phyloP scores from a whole-genome alignment of 495 filamentous ascomycete genomes.

The Schizothecium vesticola region DNA sequence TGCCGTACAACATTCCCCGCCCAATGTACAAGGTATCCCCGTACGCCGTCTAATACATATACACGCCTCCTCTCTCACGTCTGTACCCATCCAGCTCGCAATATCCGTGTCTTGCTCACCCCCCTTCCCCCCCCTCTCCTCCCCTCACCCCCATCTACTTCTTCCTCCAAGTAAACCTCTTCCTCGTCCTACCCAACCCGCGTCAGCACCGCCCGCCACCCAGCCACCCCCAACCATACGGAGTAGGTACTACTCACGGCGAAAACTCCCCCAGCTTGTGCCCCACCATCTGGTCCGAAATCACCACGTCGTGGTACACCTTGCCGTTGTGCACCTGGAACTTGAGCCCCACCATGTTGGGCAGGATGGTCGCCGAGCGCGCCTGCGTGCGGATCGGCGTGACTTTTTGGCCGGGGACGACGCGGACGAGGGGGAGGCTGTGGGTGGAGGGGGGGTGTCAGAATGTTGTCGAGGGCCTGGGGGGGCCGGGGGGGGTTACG shows the following conservation, averaged over 20 bases:
- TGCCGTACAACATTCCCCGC: neutral
- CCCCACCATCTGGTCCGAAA: conserved; percentile 98
- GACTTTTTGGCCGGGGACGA: conserved; percentile 55
- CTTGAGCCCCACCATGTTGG: conserved; percentile 88
- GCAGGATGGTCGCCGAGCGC: conserved; percentile 86
- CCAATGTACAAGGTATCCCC: neutral
- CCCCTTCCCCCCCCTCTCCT: neutral
- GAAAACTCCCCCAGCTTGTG: conserved; percentile 96
- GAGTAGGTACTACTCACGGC: conserved; percentile 58
- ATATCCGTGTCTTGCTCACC: neutral
- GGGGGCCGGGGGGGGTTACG: conserved; percentile 43
- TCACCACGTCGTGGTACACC: conserved; percentile 76
- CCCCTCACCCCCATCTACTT: conserved; percentile 9
- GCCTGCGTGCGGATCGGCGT: conserved; percentile 84
- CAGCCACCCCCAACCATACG: neutral
- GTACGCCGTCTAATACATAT: neutral
- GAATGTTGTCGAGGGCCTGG: conserved; percentile 41
- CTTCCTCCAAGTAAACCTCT: conserved; percentile 59
- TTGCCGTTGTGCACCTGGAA: conserved; percentile 97
- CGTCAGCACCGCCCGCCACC: neutral
- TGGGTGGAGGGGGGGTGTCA: conserved; percentile 19
- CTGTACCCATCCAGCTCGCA: neutral
- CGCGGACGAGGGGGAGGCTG: conserved; percentile 59
- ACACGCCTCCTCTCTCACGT: neutral
- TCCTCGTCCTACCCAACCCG: conserved; percentile 69